Conservation (phyloP, 805 yeast genomes). For the Ogataea saltuana region DNA sequence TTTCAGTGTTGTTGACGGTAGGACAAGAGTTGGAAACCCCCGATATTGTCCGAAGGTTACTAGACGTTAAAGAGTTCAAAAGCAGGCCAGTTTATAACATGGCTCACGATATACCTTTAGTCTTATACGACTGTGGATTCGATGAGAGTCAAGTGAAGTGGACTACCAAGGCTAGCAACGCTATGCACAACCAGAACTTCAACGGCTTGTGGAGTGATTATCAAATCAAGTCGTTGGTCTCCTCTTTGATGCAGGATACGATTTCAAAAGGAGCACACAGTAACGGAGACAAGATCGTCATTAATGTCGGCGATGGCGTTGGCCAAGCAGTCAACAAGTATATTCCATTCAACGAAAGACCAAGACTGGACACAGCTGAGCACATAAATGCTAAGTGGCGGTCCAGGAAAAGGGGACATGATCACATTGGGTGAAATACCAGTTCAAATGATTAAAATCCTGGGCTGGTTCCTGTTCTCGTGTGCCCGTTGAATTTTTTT, state of each 20-base stretch:
- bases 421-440: neutral
- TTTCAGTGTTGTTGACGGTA: slow-evolving; percentile 74
- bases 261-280: slow-evolving; percentile 11
- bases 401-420: slow-evolving; percentile 35
- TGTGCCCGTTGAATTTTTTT: neutral
- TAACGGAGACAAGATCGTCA: neutral
- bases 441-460: neutral
- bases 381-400: slow-evolving; percentile 64
- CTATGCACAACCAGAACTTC: slow-evolving; percentile 44
- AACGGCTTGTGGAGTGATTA: slow-evolving; percentile 56
- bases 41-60: slow-evolving; percentile 52
- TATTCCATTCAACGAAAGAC: slow-evolving; percentile 57
- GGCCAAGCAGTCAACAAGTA: slow-evolving; percentile 63
- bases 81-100: slow-evolving; percentile 78
- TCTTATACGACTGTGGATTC: slow-evolving; percentile 81
- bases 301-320: slow-evolving; percentile 74
- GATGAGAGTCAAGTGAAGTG: slow-evolving; percentile 61
- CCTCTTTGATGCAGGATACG: slow-evolving; percentile 47
- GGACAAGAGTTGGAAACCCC: slow-evolving; percentile 78
- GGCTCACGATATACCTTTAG: slow-evolving; percentile 88
- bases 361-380: slow-evolving; percentile 63
- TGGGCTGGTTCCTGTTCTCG: no score
- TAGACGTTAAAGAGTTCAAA: slow-evolving; percentile 58
- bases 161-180: slow-evolving; percentile 42
- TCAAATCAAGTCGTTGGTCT: slow-evolving; percentile 55